A percentile compares a stretch with the other conserved stretches of the same genome.
phyloP scores from a whole-genome alignment of 1,284 basidiomycete species.

The Gymnopus androsaceus region DNA sequence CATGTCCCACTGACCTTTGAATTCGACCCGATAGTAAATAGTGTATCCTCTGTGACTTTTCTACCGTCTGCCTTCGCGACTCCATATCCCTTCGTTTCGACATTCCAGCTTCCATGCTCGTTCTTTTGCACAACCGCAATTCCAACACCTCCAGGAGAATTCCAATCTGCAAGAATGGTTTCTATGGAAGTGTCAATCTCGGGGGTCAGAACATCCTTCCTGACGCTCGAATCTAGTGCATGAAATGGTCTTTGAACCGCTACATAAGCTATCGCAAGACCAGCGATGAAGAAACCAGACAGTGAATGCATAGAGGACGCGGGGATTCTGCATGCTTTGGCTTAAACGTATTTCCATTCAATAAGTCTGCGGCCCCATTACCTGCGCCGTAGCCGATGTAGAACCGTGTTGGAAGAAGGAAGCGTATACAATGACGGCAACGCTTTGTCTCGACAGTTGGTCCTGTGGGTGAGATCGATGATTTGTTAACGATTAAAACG shows the following conservation, averaged over 20 bases:
- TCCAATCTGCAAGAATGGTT: conserved; percentile 21
- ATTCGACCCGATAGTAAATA: conserved; percentile 18
- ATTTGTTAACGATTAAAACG: too few relatives aligned
- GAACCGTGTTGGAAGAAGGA: too few relatives aligned
- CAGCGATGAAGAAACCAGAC: too few relatives aligned
- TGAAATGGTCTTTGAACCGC: not conserved
- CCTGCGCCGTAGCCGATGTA: too few relatives aligned
- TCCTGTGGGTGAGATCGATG: too few relatives aligned
- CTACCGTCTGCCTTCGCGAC: conserved; percentile 15
- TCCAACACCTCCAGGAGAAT: conserved; percentile 24
- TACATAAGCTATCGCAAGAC: too few relatives aligned
- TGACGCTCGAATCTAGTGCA: not conserved
- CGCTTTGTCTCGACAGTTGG: too few relatives aligned
- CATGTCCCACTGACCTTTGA: conserved; percentile 4
- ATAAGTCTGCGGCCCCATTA: too few relatives aligned
- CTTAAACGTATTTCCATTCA: too few relatives aligned
- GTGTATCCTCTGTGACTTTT: conserved; percentile 13
- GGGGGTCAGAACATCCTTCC: conserved; percentile 15
- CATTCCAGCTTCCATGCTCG: conserved; percentile 15
- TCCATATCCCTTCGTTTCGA: conserved; percentile 18
- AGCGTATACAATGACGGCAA: too few relatives aligned
- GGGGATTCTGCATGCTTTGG: too few relatives aligned
- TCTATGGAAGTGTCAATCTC: conserved; percentile 22
- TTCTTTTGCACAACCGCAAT: conserved; percentile 24
- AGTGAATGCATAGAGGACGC: too few relatives aligned